Evolutionary conservation across 768 basidiomycete genomes (phyloP), one percentile per base, ranked within the genome.

Genomic region (Lactarius sanguifluus): DNA sequence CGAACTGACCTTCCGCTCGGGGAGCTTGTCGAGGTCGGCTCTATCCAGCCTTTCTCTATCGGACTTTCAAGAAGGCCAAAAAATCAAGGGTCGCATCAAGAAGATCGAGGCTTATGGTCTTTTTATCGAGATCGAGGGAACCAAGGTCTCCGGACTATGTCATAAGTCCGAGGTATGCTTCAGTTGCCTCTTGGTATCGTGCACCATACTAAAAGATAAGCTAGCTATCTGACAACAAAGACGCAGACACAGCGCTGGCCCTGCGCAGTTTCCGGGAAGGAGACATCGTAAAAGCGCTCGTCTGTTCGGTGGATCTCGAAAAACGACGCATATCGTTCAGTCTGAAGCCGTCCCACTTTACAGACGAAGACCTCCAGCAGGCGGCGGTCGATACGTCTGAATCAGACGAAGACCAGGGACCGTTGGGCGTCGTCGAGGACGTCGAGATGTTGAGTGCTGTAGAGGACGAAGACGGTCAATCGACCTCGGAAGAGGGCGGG

Each of bases 121-220:
- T n/a, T 98, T 98, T 78, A 85, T 99, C 64, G 85, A 88, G 73
- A 89, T 98, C 43, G 85, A 90, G n/a, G 89, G 85, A 20, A 89
- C 92, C 0, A 91, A 89, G 73, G 79, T 98, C 58, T 87, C 83
- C 67, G 96, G 96, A 6, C 81, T 99, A 13, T 99, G 96, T 75
- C 96, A 98, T 76, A 95, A 94, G 76, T 92, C 93, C 12, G 85
- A 98, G 83, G 94, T 90, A 71, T 61, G 81, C 74, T n/a, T 16
- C 8, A 25, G 28, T 36, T 10, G 12, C 25, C 20, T 38, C 38
- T 18, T 25, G 8, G 5, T 10, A 5, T 45, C 38, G 8, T 15
- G 25, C 36, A 54, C 23, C 28, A 45, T 59, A 28, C 59, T 63
- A 23, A 59, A 59, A 41, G 5, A n/a, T 38, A 5, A 28, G 64